Evolutionary conservation across 2,329 filamentous ascomycete genomes (phyloP).

Genomic region (Thielaviopsis cerberus): DNA sequence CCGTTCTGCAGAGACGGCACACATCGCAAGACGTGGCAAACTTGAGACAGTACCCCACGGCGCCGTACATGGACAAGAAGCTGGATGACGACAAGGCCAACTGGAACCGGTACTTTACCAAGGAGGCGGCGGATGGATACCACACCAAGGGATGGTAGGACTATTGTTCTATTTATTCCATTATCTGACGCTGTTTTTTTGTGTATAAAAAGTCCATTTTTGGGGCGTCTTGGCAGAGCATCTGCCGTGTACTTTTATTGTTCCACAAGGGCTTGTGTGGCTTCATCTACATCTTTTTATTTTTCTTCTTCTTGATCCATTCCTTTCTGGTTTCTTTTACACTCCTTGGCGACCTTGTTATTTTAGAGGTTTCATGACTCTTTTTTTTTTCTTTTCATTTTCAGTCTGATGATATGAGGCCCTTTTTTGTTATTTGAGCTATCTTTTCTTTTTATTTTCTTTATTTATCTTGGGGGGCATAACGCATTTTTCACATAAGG

Average conservation of each 20-base stretch:
- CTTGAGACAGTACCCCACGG: conserved; percentile 62
- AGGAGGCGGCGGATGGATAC: conserved; percentile 42
- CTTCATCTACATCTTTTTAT: background rate
- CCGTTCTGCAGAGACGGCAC: conserved; percentile 74
- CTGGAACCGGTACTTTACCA: conserved; percentile 73
- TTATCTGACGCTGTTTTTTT: background rate
- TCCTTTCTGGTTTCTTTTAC: background rate
- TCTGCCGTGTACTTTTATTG: background rate
- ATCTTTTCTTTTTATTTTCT: background rate
- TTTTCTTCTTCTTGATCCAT: background rate
- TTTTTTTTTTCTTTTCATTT: background rate
- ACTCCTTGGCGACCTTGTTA: background rate
- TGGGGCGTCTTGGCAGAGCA: background rate
- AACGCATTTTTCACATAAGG: background rate
- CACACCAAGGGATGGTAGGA: conserved; percentile 26
- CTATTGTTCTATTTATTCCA: background rate
- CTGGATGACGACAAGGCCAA: conserved; percentile 50
- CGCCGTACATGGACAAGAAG: conserved; percentile 38
- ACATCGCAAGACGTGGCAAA: conserved; percentile 83
- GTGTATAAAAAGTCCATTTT: background rate
- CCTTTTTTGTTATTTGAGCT: conserved; percentile 1
- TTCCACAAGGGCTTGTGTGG: background rate
- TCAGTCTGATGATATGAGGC: background rate
- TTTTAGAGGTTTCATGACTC: background rate
- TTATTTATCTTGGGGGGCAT: background rate